A percentile compares a stretch with the other conserved stretches of the same genome.
Conservation (phyloP, 768 basidiomycete genomes). For the Holtermannia corniformis region DNA sequence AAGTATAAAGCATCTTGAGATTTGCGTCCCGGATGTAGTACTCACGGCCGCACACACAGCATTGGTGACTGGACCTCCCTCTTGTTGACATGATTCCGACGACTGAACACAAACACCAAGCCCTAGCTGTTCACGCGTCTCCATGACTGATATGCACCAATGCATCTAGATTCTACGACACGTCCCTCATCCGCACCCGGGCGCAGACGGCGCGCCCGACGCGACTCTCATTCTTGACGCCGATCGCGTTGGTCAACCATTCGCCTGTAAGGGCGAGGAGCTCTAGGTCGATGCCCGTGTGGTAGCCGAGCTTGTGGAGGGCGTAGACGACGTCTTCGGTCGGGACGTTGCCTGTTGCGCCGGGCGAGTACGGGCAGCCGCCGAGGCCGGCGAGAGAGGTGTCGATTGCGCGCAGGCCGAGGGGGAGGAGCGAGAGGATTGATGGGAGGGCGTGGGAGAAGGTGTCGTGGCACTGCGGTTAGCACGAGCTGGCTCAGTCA, state of each 20-base stretch:
- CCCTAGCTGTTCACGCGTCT: too few species aligned
- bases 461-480: constrained; percentile 28
- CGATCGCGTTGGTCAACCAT: constrained; percentile 67
- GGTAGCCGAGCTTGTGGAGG: constrained; percentile 54
- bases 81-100: too few species aligned
- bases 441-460: constrained; percentile 27
- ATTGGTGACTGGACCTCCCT: too few species aligned
- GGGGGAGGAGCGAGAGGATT: constrained; percentile 34
- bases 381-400: constrained; percentile 80
- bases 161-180: too few species aligned
- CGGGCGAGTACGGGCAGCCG: constrained; percentile 92
- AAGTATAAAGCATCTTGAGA: too few species aligned
- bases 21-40: too few species aligned
- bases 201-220: constrained; percentile 65
- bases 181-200: constrained; percentile 1
- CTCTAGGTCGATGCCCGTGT: constrained; percentile 57
- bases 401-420: constrained; percentile 71
- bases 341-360: constrained; percentile 88
- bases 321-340: constrained; percentile 86
- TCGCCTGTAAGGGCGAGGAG: constrained; percentile 63
- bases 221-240: constrained; percentile 61
- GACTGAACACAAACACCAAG: too few species aligned
- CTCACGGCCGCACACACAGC: too few species aligned
- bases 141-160: too few species aligned
- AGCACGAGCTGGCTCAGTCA: constrained; percentile 29